Percentiles rank a stretch among this genome's conserved stretches.
Conservation (phyloP, 495 filamentous ascomycete species). For the Letharia lupina region DNA sequence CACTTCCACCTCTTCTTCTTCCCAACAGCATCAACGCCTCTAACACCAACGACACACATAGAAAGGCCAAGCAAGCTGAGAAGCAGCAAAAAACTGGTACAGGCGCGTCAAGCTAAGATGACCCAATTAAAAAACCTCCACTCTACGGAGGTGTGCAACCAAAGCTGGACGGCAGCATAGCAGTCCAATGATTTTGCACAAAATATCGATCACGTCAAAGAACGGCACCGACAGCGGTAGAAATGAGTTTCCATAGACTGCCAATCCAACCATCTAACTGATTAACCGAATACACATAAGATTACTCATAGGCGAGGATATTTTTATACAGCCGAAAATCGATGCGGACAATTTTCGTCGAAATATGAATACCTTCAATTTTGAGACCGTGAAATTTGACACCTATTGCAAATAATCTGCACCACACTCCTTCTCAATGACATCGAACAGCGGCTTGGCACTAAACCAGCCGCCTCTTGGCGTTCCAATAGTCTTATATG, state of each 20-base stretch:
- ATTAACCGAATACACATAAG: neutral
- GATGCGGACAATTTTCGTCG: neutral
- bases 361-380: neutral
- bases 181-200: neutral
- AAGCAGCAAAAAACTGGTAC: neutral
- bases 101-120: neutral
- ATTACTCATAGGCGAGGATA: no score
- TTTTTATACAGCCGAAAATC: neutral
- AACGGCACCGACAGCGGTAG: neutral
- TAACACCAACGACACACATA: no score
- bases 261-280: neutral
- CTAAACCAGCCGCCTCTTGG: conserved; percentile 60
- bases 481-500: conserved; percentile 57
- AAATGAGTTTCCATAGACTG: neutral
- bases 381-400: neutral
- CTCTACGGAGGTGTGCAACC: neutral
- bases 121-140: neutral
- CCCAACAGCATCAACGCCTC: no score
- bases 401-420: conserved; percentile 47
- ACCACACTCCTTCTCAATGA: conserved; percentile 56
- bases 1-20: no score
- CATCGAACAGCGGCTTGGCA: conserved; percentile 65
- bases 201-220: neutral
- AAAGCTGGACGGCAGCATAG: neutral
- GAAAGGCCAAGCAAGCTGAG: neutral